Conservation (phyloP, 176 grass and related monocot species). For the Microstegium vimineum region DNA sequence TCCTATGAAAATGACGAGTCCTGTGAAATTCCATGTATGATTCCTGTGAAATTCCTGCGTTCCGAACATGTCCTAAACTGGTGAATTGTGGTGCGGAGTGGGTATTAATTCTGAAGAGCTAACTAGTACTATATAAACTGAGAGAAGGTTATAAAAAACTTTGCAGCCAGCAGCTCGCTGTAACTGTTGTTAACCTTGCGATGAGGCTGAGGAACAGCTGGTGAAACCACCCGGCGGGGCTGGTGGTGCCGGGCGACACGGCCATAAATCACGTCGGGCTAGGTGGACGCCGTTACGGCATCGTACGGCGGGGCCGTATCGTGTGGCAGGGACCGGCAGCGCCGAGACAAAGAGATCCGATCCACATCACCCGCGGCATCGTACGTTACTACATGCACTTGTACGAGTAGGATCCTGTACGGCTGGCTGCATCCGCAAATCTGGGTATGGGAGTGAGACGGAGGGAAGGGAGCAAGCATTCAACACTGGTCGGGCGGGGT, state of each 20-base stretch:
- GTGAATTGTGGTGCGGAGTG: no score
- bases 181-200: no score
- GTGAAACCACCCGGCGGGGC: background rate
- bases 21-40: no score
- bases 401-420: background rate
- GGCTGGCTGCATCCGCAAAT: constrained; percentile 2
- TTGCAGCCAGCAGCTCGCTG: no score
- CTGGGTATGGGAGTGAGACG: background rate
- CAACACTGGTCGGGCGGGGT: background rate
- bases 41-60: no score
- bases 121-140: no score
- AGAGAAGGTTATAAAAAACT: no score
- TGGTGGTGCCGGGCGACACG: background rate
- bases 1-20: no score
- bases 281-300: background rate
- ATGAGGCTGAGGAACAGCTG: background rate
- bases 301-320: background rate
- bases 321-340: background rate
- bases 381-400: background rate
- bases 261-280: constrained; percentile 6
- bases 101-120: no score
- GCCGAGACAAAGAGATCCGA: background rate
- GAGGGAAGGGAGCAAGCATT: background rate
- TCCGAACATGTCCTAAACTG: no score
- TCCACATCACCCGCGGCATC: background rate